These are phyloP conservation scores for Aphanomyces cochlioides DNA, from an alignment of 352 stramenopile species.

Conservation along the genomic window DNA sequence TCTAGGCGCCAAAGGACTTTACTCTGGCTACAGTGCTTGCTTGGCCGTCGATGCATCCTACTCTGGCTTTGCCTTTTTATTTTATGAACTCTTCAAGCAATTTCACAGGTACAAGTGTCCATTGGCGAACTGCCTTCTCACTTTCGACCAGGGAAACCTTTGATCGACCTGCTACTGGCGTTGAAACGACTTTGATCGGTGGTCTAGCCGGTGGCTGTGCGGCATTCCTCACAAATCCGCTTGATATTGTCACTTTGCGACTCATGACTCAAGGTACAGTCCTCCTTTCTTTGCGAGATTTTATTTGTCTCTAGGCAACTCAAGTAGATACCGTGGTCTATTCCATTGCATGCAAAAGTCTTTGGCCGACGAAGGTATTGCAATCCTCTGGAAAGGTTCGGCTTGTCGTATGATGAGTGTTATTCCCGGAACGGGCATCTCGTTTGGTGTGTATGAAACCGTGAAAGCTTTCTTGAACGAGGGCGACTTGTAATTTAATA, in stretches of 20 bases:
- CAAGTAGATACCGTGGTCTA: constrained; percentile 58
- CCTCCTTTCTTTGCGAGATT: background rate
- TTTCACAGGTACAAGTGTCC: constrained; percentile 8
- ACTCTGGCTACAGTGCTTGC: constrained; percentile 69
- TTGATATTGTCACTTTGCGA: constrained; percentile 74
- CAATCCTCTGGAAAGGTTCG: constrained; percentile 67
- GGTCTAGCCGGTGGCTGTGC: constrained; percentile 54
- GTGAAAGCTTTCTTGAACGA: constrained; percentile 70
- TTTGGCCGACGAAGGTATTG: constrained; percentile 49
- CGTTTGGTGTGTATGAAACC: constrained; percentile 84
- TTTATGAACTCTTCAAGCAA: constrained; percentile 55
- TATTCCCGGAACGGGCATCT: constrained; percentile 76
- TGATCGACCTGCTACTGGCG: constrained; percentile 45
- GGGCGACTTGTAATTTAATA: constrained; percentile 32
- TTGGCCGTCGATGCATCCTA: constrained; percentile 77
- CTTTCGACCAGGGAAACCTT: constrained; percentile 36
- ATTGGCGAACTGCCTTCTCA: constrained; percentile 38
- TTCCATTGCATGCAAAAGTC: constrained; percentile 57
- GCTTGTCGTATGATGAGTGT: constrained; percentile 62
- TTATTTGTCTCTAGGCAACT: constrained; percentile 36
- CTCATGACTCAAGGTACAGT: constrained; percentile 68
- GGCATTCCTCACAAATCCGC: constrained; percentile 73
- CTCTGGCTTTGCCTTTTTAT: constrained; percentile 79
- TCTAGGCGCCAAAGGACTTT: constrained; percentile 42
- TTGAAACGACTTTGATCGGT: constrained; percentile 56